Evolutionary conservation across 305 asterid genomes (phyloP).

Genomic region (Fraxinus floribunda): DNA sequence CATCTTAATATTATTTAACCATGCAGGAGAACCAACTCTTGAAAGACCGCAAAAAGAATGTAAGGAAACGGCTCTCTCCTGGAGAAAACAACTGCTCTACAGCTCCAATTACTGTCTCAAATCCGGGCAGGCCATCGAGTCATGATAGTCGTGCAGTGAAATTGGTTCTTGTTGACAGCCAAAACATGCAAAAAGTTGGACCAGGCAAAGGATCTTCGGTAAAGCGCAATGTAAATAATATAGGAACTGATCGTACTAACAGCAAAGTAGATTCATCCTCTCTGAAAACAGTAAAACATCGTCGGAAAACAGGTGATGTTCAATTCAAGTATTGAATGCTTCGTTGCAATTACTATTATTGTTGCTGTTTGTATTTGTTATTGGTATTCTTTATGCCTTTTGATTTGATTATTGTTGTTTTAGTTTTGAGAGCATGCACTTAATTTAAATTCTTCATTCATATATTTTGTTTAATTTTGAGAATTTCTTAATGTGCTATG

Average conservation of each 20-base stretch:
- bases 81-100: conserved; percentile 61
- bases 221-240: conserved; percentile 54
- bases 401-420: background rate
- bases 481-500: conserved; percentile 2
- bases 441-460: background rate
- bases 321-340: conserved; percentile 1
- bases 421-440: background rate
- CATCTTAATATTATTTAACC: conserved; percentile 22
- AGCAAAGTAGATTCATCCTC: conserved; percentile 59
- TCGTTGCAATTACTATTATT: background rate
- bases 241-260: conserved; percentile 55
- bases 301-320: conserved; percentile 64
- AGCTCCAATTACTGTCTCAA: conserved; percentile 43
- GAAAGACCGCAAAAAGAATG: conserved; percentile 87
- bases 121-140: conserved; percentile 53
- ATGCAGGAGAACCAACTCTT: conserved; percentile 90
- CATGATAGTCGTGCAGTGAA: conserved; percentile 64
- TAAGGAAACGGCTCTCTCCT: conserved; percentile 56
- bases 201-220: conserved; percentile 69
- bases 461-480: background rate
- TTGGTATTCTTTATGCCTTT: background rate
- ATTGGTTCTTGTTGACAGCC: conserved; percentile 72
- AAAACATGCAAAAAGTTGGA: conserved; percentile 66
- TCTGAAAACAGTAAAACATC: conserved; percentile 56
- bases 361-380: background rate